phyloP scores from a whole-genome alignment of 1,139 yeast genomes.

The Geotrichum phurueaensis region DNA sequence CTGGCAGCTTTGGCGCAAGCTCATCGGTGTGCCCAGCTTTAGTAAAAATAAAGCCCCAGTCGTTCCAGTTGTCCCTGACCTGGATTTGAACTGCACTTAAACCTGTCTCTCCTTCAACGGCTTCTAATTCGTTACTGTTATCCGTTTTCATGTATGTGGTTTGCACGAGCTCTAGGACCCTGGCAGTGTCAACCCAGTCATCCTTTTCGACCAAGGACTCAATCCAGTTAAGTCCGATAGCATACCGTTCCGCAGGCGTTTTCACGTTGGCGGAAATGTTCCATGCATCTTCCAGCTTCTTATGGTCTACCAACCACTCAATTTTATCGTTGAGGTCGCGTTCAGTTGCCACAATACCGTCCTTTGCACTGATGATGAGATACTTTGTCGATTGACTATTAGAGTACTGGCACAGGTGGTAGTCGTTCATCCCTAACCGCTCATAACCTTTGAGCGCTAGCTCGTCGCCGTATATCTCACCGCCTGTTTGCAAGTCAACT shows the following conservation, averaged over 20 bases:
- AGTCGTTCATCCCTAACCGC: conserved; percentile 72
- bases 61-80: conserved; percentile 52
- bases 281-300: conserved; percentile 66
- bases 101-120: conserved; percentile 19
- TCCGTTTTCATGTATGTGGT: conserved; percentile 28
- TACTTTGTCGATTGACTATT: conserved; percentile 40
- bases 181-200: conserved; percentile 55
- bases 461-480: conserved; percentile 79
- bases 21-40: conserved; percentile 44
- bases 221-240: conserved; percentile 59
- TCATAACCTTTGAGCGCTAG: conserved; percentile 57
- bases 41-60: conserved; percentile 54
- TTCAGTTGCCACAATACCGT: conserved; percentile 71
- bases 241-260: conserved; percentile 46
- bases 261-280: conserved; percentile 57
- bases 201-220: conserved; percentile 47
- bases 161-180: conserved; percentile 44
- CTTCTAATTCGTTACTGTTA: conserved; percentile 1
- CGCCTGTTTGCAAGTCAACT: conserved; percentile 59
- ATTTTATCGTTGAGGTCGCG: conserved; percentile 61
- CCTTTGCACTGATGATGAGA: conserved; percentile 72
- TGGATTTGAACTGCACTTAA: neutral
- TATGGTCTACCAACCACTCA: conserved; percentile 61
- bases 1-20: conserved; percentile 53
- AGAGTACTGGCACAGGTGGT: conserved; percentile 42